A percentile compares a stretch with the other conserved stretches of the same genome.
Evolutionary conservation across 2,329 filamentous ascomycete species (phyloP).

Genomic region (Sclerotinia borealis): DNA sequence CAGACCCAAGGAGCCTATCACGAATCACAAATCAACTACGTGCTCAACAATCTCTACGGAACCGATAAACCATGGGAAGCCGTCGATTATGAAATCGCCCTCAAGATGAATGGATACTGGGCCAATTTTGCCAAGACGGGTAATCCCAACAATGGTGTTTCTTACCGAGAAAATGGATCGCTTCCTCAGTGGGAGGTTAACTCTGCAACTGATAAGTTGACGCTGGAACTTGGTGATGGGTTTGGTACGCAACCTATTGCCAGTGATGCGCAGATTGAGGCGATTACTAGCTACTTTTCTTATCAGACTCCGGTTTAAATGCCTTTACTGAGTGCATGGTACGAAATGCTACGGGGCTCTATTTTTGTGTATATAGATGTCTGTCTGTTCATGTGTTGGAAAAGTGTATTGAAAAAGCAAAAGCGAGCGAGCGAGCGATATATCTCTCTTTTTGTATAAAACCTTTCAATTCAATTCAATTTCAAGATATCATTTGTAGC

Average conservation of each 20-base stretch:
- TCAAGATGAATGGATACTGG: slow-evolving; percentile 59
- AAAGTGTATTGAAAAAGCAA: too few species aligned
- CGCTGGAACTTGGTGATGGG: neutral
- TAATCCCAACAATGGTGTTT: slow-evolving; percentile 51
- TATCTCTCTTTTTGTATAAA: too few species aligned
- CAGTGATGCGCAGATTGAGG: neutral
- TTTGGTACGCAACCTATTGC: neutral
- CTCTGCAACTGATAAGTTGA: neutral
- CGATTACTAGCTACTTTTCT: neutral
- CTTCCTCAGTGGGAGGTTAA: neutral
- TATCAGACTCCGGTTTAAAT: neutral
- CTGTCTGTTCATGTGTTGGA: too few species aligned
- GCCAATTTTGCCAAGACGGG: slow-evolving; percentile 61
- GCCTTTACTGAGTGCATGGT: too few species aligned
- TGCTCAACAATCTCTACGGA: slow-evolving; percentile 30
- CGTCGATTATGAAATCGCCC: slow-evolving; percentile 28
- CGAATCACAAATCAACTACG: slow-evolving; percentile 31
- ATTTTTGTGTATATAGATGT: too few species aligned
- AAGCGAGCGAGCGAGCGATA: too few species aligned
- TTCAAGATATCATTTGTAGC: too few species aligned
- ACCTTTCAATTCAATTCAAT: too few species aligned
- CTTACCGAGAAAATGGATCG: neutral
- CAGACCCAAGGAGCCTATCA: slow-evolving; percentile 27
- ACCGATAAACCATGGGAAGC: slow-evolving; percentile 25
- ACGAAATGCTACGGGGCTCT: too few species aligned